Base-by-base conservation (phyloP, 1,139 yeast genomes). In the Nakaseomyces delphensis region DNA sequence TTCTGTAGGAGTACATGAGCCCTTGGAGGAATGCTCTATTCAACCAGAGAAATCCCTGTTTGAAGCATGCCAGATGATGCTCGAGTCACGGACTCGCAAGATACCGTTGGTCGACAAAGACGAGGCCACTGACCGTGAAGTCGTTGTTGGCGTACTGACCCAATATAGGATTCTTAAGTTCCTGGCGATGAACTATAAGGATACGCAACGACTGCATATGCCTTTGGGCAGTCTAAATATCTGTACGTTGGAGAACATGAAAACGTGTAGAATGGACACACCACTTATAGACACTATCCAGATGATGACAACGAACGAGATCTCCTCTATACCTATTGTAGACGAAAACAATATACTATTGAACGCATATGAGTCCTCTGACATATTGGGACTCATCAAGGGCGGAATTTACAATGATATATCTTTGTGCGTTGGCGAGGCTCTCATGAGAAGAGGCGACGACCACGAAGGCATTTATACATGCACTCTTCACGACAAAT, bases 391-490 rank as follows among this genome's bases (percentile, higher is more conserved):
- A 0, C 70, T 89, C 54, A 87, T 89, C 46, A 89, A 87, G 62
- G 95, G 95, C 29, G 96, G 96, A 1, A 79, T 85, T 60, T 86
- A 87, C 58, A 83, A 87, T 29, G 96, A 89, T 61, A 69, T 87
- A 50, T 83, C 86, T 40, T 69, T 89, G 51, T 81, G 91, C 45
- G 96, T 89, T 11, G 97, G 97, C 2, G 96, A 89, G 61, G 97
- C 97, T 0, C 71, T 89, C 44, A 77, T 89, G 75, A 76, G 94
- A 60, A 75, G 97, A 56, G 80, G 95, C 3, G 96, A 87, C 54
- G 96, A 89, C 59, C 91, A 87, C 57, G 96, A 89, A 62, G 97
- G 97, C 43, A 96, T 89, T 13, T 86, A 86, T 64, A 89, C 96
- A 0, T 89, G 97, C 64, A 85, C 96, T 0, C 70, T 79, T 48